Evolutionary conservation across 2,329 filamentous ascomycete species (phyloP).

Genomic region (Sclerotinia sclerotiorum): DNA sequence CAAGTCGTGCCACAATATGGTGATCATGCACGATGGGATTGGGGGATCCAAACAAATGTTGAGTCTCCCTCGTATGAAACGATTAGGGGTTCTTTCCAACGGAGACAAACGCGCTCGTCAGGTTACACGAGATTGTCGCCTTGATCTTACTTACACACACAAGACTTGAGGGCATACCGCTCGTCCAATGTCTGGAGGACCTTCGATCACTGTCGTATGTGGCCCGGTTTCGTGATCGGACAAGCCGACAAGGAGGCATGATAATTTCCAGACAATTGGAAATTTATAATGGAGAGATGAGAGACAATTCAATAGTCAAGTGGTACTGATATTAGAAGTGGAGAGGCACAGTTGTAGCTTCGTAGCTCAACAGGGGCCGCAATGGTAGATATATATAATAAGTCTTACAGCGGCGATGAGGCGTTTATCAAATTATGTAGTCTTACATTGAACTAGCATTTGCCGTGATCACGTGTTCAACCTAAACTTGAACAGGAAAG

Average conservation of each 20-base stretch:
- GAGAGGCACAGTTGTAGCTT: neutral
- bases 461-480: constrained; percentile 1
- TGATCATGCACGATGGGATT: constrained; percentile 11
- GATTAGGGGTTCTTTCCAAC: neutral
- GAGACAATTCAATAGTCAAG: neutral
- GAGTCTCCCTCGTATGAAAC: constrained; percentile 5
- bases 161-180: neutral
- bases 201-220: neutral
- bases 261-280: constrained; percentile 11
- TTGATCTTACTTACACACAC: neutral
- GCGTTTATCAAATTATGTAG: neutral
- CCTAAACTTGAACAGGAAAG: neutral
- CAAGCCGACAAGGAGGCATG: neutral
- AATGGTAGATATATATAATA: neutral
- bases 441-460: neutral
- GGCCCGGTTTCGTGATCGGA: neutral
- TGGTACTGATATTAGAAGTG: neutral
- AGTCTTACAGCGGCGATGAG: constrained; percentile 7
- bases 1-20: constrained; percentile 2
- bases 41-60: neutral
- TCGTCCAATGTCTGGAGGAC: neutral
- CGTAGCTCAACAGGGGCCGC: neutral
- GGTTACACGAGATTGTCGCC: neutral
- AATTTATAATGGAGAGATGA: neutral
- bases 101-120: neutral